Base-by-base conservation (phyloP, 140 eudicot genomes). In the Stevia rebaudiana region DNA sequence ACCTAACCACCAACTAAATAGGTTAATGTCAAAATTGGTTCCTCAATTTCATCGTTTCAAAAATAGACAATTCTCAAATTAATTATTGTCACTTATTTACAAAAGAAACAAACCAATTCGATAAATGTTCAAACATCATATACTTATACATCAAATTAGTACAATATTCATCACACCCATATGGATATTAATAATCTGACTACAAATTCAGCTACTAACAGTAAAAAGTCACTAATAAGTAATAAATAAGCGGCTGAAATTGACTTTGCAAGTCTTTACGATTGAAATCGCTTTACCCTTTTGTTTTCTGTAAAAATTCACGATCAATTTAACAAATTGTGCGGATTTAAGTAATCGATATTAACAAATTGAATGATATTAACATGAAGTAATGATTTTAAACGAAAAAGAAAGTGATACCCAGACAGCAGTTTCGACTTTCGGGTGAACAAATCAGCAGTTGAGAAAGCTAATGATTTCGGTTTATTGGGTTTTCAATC, bases 1-100 rank as follows among this genome's bases (percentile, higher is more conserved):
- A 75, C 76, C 76, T 51, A 75, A 75, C 80, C 75, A 67, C 79
- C 74, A 47, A 74, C 79, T 74, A 73, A 6, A 64, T 72, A 65
- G 73, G 73, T 65, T 71, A 73, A 55, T 65, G 28, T 73, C 78
- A 73, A 73, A 47, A 46, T 65, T 65, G 55, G 51, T 56, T 46
- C 67, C 59, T 24, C 66, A 28, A 56, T 65, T 22, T 7, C 62
- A 43, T 35, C 52, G 18, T 28, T 35, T 53, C 65, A 55, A 47
- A 67, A 56, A 57, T 74, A 67, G 56, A 74, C 69, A 48, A 59
- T 12, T 31, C 68, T 17, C 28, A 66, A 37, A 58, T 46, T 15
- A 61, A 67, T 42, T 47, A 60, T 28, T 28, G 33, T 61, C 17
- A 61, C 9, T 21, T 18, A 65, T 30, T n/a, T 24, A 22, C 60